A percentile compares a stretch with the other conserved stretches of the same genome.
phyloP scores from a whole-genome alignment of 257 asterid genomes.

The Solanum ossicruentum region DNA sequence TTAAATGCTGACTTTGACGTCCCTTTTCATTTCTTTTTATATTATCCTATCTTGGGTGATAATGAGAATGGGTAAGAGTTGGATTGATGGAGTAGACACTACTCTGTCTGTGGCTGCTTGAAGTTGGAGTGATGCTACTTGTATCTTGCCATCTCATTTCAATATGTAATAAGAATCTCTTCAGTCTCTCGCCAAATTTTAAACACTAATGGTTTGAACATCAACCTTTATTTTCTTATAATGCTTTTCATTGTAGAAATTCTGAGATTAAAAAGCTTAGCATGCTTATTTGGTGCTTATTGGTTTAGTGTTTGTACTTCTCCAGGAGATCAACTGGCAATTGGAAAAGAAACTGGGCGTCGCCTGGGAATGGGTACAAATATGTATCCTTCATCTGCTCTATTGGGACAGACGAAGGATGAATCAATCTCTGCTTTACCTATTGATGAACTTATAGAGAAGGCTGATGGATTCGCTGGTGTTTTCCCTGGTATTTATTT shows the following conservation, averaged over 20 bases:
- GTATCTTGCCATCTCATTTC: background rate
- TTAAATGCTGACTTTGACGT: background rate
- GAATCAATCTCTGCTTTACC: constrained; percentile 91
- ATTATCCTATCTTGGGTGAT: background rate
- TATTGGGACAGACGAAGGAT: constrained; percentile 87
- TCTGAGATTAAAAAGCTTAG: background rate
- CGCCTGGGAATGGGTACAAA: constrained; percentile 98
- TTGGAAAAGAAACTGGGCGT: constrained; percentile 95
- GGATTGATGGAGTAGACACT: background rate
- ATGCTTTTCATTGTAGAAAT: background rate
- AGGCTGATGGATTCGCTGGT: constrained; percentile 99
- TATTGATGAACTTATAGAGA: constrained; percentile 92
- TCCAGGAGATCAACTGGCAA: constrained; percentile 94
- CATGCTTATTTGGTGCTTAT: background rate
- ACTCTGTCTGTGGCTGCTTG: background rate
- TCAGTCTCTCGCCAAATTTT: background rate
- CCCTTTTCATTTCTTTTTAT: background rate
- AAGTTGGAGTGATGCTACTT: background rate
- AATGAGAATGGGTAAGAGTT: background rate
- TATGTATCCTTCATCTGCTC: constrained; percentile 97
- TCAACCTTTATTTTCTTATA: background rate
- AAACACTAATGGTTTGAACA: background rate
- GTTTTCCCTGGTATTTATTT: constrained; percentile 77
- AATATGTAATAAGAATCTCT: background rate
- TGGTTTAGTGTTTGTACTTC: background rate